Evolutionary conservation across 2,329 filamentous ascomycete genomes (phyloP).

Genomic region (Calonectria multiphialidica): DNA sequence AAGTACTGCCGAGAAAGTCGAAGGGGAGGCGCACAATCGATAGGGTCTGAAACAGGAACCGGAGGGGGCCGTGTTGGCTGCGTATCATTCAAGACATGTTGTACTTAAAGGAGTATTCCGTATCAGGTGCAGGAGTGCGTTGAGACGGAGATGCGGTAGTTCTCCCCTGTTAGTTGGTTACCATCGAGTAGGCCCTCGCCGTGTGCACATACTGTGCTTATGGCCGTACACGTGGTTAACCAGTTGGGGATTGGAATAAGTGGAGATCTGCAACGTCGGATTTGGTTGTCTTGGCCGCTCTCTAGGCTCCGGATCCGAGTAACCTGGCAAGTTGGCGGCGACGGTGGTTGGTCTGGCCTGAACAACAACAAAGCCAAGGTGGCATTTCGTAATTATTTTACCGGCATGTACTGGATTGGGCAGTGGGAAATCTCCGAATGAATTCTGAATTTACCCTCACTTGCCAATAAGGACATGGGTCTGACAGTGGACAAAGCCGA

Average conservation of each 20-base stretch:
- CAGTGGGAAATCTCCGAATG: neutral
- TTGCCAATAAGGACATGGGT: too few species aligned
- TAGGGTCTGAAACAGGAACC: neutral
- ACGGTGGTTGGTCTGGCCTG: too few species aligned
- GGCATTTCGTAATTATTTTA: neutral
- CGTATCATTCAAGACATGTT: neutral
- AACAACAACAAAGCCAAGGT: neutral
- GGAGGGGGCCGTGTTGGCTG: neutral
- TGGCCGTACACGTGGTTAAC: neutral
- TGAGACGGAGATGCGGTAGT: neutral
- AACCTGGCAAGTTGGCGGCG: neutral
- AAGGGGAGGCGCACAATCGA: neutral
- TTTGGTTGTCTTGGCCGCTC: neutral
- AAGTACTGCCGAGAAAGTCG: neutral
- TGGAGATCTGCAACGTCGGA: slow-evolving; percentile 3
- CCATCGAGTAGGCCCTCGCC: neutral
- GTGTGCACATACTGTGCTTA: neutral
- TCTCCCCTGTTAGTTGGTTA: neutral
- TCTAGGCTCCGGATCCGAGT: neutral
- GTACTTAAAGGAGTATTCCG: neutral
- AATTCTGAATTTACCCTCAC: neutral
- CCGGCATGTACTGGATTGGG: neutral
- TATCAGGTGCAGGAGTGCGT: neutral
- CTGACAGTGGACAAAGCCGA: neutral
- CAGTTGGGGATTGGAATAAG: neutral